Evolutionary conservation across 2,329 filamentous ascomycete species (phyloP).

Genomic region (Truncatella angustata): DNA sequence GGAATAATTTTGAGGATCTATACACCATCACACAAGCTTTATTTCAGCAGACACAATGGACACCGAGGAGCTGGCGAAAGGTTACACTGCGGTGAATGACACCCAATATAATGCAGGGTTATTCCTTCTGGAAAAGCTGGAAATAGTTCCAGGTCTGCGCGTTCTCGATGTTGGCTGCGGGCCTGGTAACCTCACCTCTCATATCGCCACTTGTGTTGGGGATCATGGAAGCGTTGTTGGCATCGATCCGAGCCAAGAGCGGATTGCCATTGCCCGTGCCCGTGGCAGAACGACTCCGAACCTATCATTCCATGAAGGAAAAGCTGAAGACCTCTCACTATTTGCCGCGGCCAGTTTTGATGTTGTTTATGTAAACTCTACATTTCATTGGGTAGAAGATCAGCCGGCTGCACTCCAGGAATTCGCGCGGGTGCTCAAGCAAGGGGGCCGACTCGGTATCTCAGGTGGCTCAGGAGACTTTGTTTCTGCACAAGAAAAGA

Average conservation of each 20-base stretch:
- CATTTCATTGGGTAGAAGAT: slow-evolving; percentile 26
- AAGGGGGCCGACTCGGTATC: slow-evolving; percentile 19
- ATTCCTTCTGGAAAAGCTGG: slow-evolving; percentile 22
- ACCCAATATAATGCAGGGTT: slow-evolving; percentile 23
- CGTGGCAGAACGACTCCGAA: slow-evolving; percentile 10
- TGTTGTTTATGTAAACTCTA: slow-evolving; percentile 23
- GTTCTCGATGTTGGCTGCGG: slow-evolving; percentile 33
- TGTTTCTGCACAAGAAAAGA: slow-evolving; percentile 16
- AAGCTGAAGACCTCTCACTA: slow-evolving; percentile 24
- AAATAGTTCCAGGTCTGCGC: slow-evolving; percentile 16
- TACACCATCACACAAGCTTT: background rate
- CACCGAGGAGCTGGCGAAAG: slow-evolving; percentile 24
- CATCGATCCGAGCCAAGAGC: slow-evolving; percentile 33
- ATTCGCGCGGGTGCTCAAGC: slow-evolving; percentile 20
- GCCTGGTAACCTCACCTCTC: slow-evolving; percentile 27
- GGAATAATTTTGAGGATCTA: background rate
- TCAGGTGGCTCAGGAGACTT: slow-evolving; percentile 20
- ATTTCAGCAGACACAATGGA: slow-evolving; percentile 15
- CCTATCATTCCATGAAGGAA: slow-evolving; percentile 19
- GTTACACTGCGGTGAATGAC: slow-evolving; percentile 22
- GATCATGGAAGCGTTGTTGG: slow-evolving; percentile 18
- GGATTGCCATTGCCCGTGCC: slow-evolving; percentile 17
- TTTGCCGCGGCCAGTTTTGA: slow-evolving; percentile 22
- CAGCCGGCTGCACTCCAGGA: slow-evolving; percentile 19
- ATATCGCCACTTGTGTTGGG: slow-evolving; percentile 21